Evolutionary conservation across 2,329 filamentous ascomycete genomes (phyloP).

Genomic region (Trichoderma polysporum): DNA sequence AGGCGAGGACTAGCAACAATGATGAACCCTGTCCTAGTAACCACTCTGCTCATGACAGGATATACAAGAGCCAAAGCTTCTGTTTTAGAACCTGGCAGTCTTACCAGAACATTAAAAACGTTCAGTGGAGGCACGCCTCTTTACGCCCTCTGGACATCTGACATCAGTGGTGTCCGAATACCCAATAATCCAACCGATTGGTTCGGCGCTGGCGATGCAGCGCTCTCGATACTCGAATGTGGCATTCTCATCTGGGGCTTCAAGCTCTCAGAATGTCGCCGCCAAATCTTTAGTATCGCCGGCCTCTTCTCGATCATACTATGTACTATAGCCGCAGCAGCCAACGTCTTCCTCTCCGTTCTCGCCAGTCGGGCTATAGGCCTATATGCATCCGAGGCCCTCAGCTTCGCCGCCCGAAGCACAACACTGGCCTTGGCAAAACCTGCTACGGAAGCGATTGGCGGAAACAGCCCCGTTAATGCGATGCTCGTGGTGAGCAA

Average conservation of each 20-base stretch:
- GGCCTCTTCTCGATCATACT: slow-evolving; percentile 42
- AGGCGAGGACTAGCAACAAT: slow-evolving; percentile 39
- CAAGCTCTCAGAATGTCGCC: slow-evolving; percentile 52
- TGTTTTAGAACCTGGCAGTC: slow-evolving; percentile 29
- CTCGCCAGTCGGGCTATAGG: slow-evolving; percentile 38
- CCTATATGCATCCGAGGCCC: slow-evolving; percentile 35
- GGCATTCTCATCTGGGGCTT: slow-evolving; percentile 55
- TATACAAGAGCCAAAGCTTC: slow-evolving; percentile 44
- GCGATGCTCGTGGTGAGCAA: slow-evolving; percentile 53
- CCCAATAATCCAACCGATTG: slow-evolving; percentile 27
- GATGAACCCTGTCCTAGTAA: slow-evolving; percentile 50
- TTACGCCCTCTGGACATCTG: slow-evolving; percentile 37
- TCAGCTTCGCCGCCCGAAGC: slow-evolving; percentile 51
- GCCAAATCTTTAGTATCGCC: slow-evolving; percentile 44
- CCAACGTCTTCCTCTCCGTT: slow-evolving; percentile 46
- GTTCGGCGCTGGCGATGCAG: slow-evolving; percentile 50
- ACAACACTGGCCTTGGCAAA: slow-evolving; percentile 51
- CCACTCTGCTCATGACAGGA: slow-evolving; percentile 44
- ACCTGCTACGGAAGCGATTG: slow-evolving; percentile 46
- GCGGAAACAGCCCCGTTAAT: slow-evolving; percentile 48
- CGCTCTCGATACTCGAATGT: slow-evolving; percentile 49
- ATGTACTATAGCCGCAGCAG: slow-evolving; percentile 38
- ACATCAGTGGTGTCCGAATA: slow-evolving; percentile 17
- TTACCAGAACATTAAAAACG: slow-evolving; percentile 32
- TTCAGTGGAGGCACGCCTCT: slow-evolving; percentile 39